These are phyloP conservation scores for Amyloporia xantha DNA, from an alignment of 768 basidiomycete genomes.

Conservation along the genomic window DNA sequence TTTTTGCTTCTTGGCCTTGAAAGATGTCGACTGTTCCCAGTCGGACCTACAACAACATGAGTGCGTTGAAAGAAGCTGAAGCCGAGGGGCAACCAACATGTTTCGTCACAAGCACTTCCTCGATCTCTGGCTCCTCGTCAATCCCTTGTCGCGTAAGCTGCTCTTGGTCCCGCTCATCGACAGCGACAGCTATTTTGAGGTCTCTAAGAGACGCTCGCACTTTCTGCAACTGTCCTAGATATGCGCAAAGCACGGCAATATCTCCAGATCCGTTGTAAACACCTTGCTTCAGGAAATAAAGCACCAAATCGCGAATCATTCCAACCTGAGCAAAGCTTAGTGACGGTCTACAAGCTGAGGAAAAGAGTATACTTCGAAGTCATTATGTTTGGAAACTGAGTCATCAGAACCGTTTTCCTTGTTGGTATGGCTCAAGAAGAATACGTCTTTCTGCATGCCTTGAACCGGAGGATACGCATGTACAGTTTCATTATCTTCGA, in stretches of 20 bases:
- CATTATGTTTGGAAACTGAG: conserved; percentile 60
- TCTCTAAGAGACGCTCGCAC: conserved; percentile 35
- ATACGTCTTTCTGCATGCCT: conserved; percentile 58
- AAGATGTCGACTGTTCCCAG: conserved; percentile 74
- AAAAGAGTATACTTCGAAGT: conserved; percentile 46
- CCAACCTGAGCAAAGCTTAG: conserved; percentile 18
- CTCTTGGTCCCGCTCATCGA: conserved; percentile 64
- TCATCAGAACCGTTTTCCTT: conserved; percentile 59
- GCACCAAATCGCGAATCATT: conserved; percentile 48
- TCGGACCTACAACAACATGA: conserved; percentile 42
- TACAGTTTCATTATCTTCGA: conserved; percentile 54
- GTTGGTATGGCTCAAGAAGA: conserved; percentile 60
- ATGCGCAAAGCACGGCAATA: conserved; percentile 49
- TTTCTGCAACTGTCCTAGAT: conserved; percentile 43
- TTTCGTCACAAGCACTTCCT: conserved; percentile 45
- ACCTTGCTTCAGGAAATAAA: conserved; percentile 47
- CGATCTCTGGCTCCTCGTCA: conserved; percentile 26
- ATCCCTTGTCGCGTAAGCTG: conserved; percentile 49
- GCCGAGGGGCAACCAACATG: conserved; percentile 34
- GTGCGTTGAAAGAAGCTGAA: conserved; percentile 15
- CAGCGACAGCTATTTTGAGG: conserved; percentile 48
- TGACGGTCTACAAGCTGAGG: background rate
- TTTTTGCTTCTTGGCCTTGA: conserved; percentile 68
- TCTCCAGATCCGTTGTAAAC: conserved; percentile 40
- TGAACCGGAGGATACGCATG: conserved; percentile 45